Evolutionary conservation across 768 basidiomycete species (phyloP), one percentile per base, ranked within the genome.

Genomic region (Agrocybe praecox): DNA sequence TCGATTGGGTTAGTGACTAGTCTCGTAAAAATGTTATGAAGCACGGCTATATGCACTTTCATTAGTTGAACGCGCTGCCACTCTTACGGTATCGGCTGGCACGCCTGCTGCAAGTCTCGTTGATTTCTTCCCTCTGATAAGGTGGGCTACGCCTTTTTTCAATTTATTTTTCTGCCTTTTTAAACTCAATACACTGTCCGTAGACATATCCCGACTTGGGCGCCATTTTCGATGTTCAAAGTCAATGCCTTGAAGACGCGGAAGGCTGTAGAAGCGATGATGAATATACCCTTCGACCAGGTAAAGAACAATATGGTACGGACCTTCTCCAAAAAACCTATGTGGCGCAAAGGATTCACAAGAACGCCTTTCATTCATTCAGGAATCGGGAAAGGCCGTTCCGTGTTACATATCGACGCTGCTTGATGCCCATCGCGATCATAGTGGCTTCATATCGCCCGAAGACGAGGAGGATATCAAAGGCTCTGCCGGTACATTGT

Each of bases 381-480:
- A 82, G 80, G 69, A 65, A 62, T 70, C 73, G 55, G 81, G 81
- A 58, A 72, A 62, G 46, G 76, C 76, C 32, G 65, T 69, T 43
- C 74, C 77, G 24, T 82, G 77, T 11, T 78, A 81, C 58, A 80
- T 78, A 6, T 78, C 78, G 29, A 70, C 66, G 21, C 71, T 82
- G 49, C 67, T 82, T 45, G 75, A 79, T 59, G 65, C 72, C 23
- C 72, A 76, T 54, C 68, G 72, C 48, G 69, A 68, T 36, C 64
- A 70, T 36, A 70, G 74, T 53, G 74, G 70, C 17, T 66, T 62
- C 45, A 61, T 77, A 49, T 65, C 68, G 46, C 65, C 64, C 19
- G 78, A 79, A 64, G 79, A 80, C 43, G 81, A 82, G 59, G 74
- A 78, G 55, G 78, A 82, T 65, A 83, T 84, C 64, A 81, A 79